Base-by-base conservation (phyloP, 352 stramenopile species). In the Phytophthora sojae region DNA sequence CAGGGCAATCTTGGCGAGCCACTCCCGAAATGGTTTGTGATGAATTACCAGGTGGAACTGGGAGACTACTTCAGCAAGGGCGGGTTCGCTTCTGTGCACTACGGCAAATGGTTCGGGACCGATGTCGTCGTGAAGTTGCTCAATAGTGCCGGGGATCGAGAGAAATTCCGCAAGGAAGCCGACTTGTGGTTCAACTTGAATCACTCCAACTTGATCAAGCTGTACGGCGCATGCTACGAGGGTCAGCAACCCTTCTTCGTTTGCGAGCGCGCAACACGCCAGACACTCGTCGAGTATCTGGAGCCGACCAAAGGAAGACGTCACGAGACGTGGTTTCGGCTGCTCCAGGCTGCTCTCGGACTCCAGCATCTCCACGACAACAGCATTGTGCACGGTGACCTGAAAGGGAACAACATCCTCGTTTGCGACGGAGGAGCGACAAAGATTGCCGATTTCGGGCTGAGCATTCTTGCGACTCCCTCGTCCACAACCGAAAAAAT, bases 361-460 rank as follows among this genome's bases (percentile, higher is more conserved):
- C 37, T 61, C 9, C 14, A 61, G 23, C 37, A 61, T 21, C 55
- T 61, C 15, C 55, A 61, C 21, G 37, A 61, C 14, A 25, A 39
- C 15, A 37, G 26, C 19, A 61, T 61, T 25, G 54, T 61, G 2
- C 54, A 61, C 21, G 54, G 19, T 15, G 54, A 61, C 14, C 21
- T 61, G 19, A 61, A 61, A 23, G 54, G 54, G 19, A 37, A 61
- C 29, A 61, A 61, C 19, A 61, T 61, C n/a, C 54, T 61, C 5
- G 54, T 61, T 50, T 61, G 54, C 37, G 35, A 50, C 14, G 35
- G 21, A 23, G 35, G 54, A 0, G 35, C 9, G 1, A 37, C 37
- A 14, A 61, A 61, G 55, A 21, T 61, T 23, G 55, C 55, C 14
- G 55, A 61, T 39, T 61, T 61, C 30, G 55, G 55, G 37, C 14